Conservation (phyloP, 2,329 filamentous ascomycete genomes). For the Podosphaera aphanis region DNA sequence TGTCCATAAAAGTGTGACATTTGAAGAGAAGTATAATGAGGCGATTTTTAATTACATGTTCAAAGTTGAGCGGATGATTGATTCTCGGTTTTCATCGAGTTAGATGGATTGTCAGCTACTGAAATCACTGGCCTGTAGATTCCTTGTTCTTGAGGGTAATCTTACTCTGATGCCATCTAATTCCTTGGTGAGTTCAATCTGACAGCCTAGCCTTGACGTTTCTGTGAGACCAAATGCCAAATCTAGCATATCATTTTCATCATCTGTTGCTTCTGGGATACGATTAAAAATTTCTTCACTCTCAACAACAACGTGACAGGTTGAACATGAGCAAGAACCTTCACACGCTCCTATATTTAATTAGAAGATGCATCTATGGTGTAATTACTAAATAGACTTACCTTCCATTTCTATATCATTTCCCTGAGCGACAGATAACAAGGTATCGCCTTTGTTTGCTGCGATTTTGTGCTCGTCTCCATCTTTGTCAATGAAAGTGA, state of each 20-base stretch:
- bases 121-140: conserved; percentile 89
- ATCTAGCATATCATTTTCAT: conserved; percentile 52
- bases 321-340: conserved; percentile 54
- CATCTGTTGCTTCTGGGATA: conserved; percentile 36
- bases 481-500: conserved; percentile 90
- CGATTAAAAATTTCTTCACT: conserved; percentile 38
- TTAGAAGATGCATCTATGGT: conserved; percentile 1
- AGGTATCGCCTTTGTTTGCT: conserved; percentile 69
- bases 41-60: too few species aligned
- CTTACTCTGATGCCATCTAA: conserved; percentile 68
- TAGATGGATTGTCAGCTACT: conserved; percentile 13
- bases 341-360: conserved; percentile 50
- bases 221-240: conserved; percentile 52
- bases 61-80: too few species aligned
- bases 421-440: conserved; percentile 83
- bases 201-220: conserved; percentile 27
- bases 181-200: conserved; percentile 70
- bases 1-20: too few species aligned
- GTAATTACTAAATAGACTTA: conserved; percentile 13
- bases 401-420: conserved; percentile 96
- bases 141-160: conserved; percentile 82
- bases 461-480: conserved; percentile 50
- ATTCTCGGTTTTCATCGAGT: too few species aligned
- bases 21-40: too few species aligned
- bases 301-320: conserved; percentile 50